Evolutionary conservation across 441 rosid genomes (phyloP), one percentile per base, ranked within the genome.

Genomic region (Dalechampia spathulata): DNA sequence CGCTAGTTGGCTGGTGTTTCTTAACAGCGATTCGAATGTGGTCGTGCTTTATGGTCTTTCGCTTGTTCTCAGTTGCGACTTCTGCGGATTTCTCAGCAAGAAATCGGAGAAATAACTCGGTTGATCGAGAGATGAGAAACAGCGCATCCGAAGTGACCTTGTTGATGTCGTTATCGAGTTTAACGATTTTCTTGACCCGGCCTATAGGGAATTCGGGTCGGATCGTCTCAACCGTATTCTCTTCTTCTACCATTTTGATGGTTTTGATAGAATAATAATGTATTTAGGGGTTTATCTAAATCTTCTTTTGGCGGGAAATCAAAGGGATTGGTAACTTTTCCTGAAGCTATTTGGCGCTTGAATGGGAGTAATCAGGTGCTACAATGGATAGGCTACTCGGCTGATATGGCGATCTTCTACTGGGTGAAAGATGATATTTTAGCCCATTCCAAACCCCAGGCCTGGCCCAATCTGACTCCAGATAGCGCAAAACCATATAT

Each of bases 141-240:
- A 87, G 74, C 12, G 96, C 94, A 28, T 87, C 97, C 17, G 97
- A 70, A 23, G 77, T 86, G 30, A 81, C 69, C 60, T 85, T 87
- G 76, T 82, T 83, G 68, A 87, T 81, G 61, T 90, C 96, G 34
- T 65, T 81, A 75, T 90, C 96, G 59, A 85, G 78, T 61, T 87
- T 87, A 81, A 85, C 69, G 30, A 94, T 87, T 64, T 63, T 87
- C 83, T 86, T 94, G 11, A 87, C 75, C 55, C 90, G 79, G 16
- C 81, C 80, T 7, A 61, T 39, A 6, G 99, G 98, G 17, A 94
- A 78, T 48, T 79, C 78, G 6, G 83, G 78, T 53, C 72, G 72
- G 48, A 26, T 68, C 26, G 68, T 14, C 11, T 1, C 58, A 59
- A 55, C 72, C 2, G 53, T 11, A 52, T 12, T 40, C 40, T 75